Base-by-base conservation (phyloP, 345 rosid genomes). In the Turritis glabra region DNA sequence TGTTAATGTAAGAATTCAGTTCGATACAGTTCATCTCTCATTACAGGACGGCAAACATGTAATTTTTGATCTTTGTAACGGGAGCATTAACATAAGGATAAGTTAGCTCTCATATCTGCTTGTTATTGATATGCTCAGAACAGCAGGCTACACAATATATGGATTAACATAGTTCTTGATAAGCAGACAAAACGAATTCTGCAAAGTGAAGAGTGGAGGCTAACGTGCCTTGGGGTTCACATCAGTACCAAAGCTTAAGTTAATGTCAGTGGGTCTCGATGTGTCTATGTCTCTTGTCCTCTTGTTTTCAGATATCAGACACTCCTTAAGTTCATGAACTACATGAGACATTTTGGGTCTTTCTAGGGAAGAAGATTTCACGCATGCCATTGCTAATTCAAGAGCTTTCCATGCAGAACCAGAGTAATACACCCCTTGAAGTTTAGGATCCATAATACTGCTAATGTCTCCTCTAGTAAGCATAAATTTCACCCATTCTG, bases 401-500 rank as follows among this genome's bases (percentile, higher is more conserved):
- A 81, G 40, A 23, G 74, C 77, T 55, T 81, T 83, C 90, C 85
- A 86, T 1, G 81, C 83, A 6, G 87, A 83, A 32, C 81, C 79
- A 27, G 69, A 40, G 21, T 81, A 64, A 37, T 78, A 76, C 3
- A 41, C 50, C 22, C 76, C 76, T 41, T 64, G 15, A 30, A 85
- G 55, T 37, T 81, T 71, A n/a, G 81, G 83, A 78, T 83, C 90
- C 48, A 85, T 73, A 12, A 77, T 67, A 64, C 19, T 82, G 62
- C 54, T 62, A 6, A 87, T 72, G n/a, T 85, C 81, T 8, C 87
- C 87, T 54, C 61, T 68, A 21, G 51, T 74, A 4, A 83, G 29
- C 35, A 80, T 67, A 22, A 54, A 76, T 8, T 43, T 74, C 51
- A 79, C 83, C 88, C 90, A 81, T 14, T 72, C 79, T 3, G 47